These are phyloP conservation scores for Aureobasidium subglaciale DNA, from an alignment of 2,329 filamentous ascomycete genomes.

Conservation along the genomic window DNA sequence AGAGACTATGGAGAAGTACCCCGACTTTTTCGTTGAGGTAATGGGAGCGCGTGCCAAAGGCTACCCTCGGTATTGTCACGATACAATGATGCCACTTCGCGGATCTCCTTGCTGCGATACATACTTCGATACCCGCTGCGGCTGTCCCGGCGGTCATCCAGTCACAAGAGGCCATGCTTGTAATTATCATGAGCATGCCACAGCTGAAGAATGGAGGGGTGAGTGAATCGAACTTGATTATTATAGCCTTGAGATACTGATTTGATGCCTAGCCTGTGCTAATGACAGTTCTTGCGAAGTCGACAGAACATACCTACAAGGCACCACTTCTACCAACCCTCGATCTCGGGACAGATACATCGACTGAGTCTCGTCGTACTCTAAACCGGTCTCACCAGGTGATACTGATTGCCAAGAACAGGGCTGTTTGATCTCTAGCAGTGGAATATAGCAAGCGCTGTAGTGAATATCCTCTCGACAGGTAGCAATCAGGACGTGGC, in stretches of 20 bases:
- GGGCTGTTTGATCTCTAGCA: too few relatives aligned
- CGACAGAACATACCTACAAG: not conserved
- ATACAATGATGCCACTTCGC: too few relatives aligned
- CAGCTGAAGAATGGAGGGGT: not conserved
- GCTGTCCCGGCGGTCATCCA: not conserved
- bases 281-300: not conserved
- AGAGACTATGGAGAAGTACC: not conserved
- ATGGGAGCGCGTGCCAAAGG: not conserved
- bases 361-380: too few relatives aligned
- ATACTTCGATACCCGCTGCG: not conserved
- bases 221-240: too few relatives aligned
- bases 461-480: too few relatives aligned
- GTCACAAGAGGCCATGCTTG: not conserved
- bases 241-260: too few relatives aligned
- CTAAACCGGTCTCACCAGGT: too few relatives aligned
- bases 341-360: too few relatives aligned
- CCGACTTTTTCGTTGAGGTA: not conserved
- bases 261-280: not conserved
- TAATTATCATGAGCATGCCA: not conserved
- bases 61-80: too few relatives aligned
- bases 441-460: too few relatives aligned
- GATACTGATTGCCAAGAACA: too few relatives aligned
- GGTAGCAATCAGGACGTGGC: too few relatives aligned
- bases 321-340: not conserved
- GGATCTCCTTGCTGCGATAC: not conserved